Base-by-base conservation (phyloP, 106 monocot genomes). In the Dendrobium huoshanense region DNA sequence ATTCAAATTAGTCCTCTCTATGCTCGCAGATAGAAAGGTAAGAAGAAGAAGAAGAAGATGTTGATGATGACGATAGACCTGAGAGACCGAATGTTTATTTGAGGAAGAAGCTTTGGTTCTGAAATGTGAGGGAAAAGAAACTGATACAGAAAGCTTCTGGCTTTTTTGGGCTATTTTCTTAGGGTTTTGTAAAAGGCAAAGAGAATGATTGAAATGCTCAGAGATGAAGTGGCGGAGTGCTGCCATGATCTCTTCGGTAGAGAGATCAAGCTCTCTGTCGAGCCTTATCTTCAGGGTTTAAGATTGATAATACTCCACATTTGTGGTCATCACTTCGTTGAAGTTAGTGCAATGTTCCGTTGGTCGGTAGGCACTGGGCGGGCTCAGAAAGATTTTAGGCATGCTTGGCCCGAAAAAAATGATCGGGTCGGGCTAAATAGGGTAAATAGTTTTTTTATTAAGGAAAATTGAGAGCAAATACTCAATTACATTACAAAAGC, bases 1-100 rank as follows among this genome's bases (percentile, higher is more conserved):
- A 31, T 31, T 31, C 31, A 31, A 70, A 70, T 31, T 31, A 33
- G 67, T 25, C 24, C 67, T 15, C 55, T 56, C 55, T 56, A 3
- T 25, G 25, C 27, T 67, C 27, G 67, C 24, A 67, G 20, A 67
- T 67, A 2, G 9, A 29, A 7, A 9, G 67, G 15, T 9, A 70
- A 61, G 61, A 61, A 61, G 61, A 22, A 61, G 61, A 61, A 22
- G 75, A 47, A 75, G 45, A 45, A 48, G 43, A n/a, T 47, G 73
- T 16, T 40, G n/a, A 64, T 10, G 54, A 54, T 8, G 33, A 33
- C 0, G 70, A 73, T 17, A 42, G 0, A 43, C 42, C 42, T 42
- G 73, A 73, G 73, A 2, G 2, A 42, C 73, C 7, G 7, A 15
- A 40, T 42, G 41, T 73, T 73, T 73, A 73, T 73, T 42, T 27